Evolutionary conservation across 805 yeast species (phyloP), one percentile per base, ranked within the genome.

Genomic region (Kazachstania viticola): DNA sequence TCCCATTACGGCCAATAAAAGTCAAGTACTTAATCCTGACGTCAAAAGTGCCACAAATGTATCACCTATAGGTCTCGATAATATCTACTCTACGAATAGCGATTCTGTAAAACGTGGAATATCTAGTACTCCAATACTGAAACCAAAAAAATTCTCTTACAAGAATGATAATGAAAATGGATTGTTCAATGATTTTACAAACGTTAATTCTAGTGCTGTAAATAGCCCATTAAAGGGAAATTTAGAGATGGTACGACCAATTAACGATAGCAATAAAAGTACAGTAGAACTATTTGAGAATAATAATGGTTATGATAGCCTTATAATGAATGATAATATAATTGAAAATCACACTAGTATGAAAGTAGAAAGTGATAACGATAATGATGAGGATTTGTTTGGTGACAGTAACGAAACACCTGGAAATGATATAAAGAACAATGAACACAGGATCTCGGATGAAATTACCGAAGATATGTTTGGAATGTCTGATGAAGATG

Each of bases 331-430:
- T n/a, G n/a, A n/a, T n/a, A n/a, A n/a, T n/a, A n/a, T n/a, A n/a
- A n/a, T n/a, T n/a, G n/a, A n/a, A n/a, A n/a, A n/a, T n/a, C n/a
- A n/a, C n/a, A n/a, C n/a, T n/a, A n/a, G n/a, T n/a, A n/a, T n/a
- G n/a, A n/a, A n/a, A n/a, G n/a, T n/a, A n/a, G n/a, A n/a, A n/a
- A n/a, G n/a, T n/a, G n/a, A n/a, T n/a, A 44, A 50, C 17, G 51
- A 44, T 22, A 55, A 41, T 14, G 56, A 48, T 16, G 57, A 46
- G 21, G 56, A 61, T 19, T 54, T 58, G 25, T 64, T 63, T 21
- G 64, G 61, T 17, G 59, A 55, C 9, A 51, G 53, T 21, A 51
- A 54, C 14, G 58, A 52, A 17, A 32, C 51, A 6, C 51, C 46
- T 3, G 31, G 30, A 9, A 41, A 40, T 11, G 41, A 28, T 38